These are phyloP conservation scores for Austroboletus niveus DNA, from an alignment of 1,284 basidiomycete genomes.

Conservation along the genomic window DNA sequence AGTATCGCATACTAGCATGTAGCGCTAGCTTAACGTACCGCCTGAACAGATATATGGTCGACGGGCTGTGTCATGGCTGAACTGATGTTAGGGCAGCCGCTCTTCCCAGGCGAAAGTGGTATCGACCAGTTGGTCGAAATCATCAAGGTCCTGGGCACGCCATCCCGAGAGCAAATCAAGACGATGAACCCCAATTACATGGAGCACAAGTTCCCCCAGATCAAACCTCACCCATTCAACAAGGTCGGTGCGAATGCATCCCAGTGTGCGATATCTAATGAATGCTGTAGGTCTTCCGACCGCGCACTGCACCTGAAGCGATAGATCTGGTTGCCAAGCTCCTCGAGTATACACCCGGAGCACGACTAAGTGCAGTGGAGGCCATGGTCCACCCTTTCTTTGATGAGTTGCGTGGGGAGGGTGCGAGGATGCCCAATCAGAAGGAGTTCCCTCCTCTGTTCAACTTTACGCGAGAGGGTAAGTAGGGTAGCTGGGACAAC, in stretches of 20 bases:
- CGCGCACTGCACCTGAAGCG: slow-evolving; percentile 92
- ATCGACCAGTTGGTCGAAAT: slow-evolving; percentile 99
- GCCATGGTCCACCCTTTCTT: slow-evolving; percentile 97
- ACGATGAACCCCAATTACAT: slow-evolving; percentile 99
- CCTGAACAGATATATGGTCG: slow-evolving; percentile 91
- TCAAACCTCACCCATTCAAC: slow-evolving; percentile 95
- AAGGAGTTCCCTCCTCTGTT: slow-evolving; percentile 94
- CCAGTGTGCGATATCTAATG: slow-evolving; percentile 8
- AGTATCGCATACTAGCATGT: slow-evolving; percentile 30
- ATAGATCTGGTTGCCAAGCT: slow-evolving; percentile 95
- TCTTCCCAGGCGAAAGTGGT: slow-evolving; percentile 99
- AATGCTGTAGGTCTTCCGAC: slow-evolving; percentile 85
- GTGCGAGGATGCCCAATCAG: slow-evolving; percentile 93
- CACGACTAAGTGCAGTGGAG: slow-evolving; percentile 89
- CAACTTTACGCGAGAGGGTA: slow-evolving; percentile 95
- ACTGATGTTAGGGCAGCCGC: slow-evolving; percentile 97
- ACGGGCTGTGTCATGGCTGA: slow-evolving; percentile 99
- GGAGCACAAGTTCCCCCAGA: slow-evolving; percentile 99
- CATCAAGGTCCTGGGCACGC: slow-evolving; percentile 99
- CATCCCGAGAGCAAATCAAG: slow-evolving; percentile 99
- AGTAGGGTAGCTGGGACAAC: slow-evolving; percentile 29
- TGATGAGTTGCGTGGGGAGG: slow-evolving; percentile 89
- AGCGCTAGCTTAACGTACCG: slow-evolving; percentile 5
- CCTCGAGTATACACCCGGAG: slow-evolving; percentile 95
- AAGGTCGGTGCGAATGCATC: slow-evolving; percentile 51